phyloP scores from a whole-genome alignment of 164 flowering plant species.

The Dillenia suffruticosa region DNA sequence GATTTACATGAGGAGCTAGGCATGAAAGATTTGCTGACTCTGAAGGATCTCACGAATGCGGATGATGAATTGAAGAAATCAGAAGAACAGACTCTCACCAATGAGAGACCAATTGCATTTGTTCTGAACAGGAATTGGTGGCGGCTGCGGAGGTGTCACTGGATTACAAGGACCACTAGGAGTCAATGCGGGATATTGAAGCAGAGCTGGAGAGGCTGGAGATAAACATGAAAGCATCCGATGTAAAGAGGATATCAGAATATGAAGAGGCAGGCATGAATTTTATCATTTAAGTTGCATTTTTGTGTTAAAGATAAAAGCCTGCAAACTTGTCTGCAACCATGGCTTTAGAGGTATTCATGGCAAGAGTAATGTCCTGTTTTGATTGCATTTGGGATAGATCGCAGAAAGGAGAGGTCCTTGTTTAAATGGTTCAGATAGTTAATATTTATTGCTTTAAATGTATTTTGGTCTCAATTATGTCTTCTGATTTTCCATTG shows the following conservation, averaged over 20 bases:
- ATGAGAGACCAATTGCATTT: constrained; percentile 12
- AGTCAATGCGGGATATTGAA: constrained; percentile 63
- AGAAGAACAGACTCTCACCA: constrained; percentile 13
- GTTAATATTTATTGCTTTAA: too few species aligned
- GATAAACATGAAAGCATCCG: constrained; percentile 47
- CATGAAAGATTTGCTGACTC: constrained; percentile 79
- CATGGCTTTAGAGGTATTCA: neutral
- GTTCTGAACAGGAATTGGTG: constrained; percentile 19
- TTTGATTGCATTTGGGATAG: too few species aligned
- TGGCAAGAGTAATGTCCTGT: too few species aligned
- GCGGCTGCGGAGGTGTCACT: constrained; percentile 11
- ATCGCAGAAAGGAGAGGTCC: too few species aligned
- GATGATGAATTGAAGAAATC: constrained; percentile 31
- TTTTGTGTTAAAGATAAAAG: neutral
- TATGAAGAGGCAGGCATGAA: constrained; percentile 47
- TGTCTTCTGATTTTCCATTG: too few species aligned
- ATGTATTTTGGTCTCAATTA: too few species aligned
- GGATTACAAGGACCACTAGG: constrained; percentile 25
- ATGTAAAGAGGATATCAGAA: constrained; percentile 36
- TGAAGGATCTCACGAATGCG: constrained; percentile 64
- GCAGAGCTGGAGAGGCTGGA: constrained; percentile 90
- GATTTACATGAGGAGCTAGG: constrained; percentile 91
- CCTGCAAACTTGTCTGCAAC: neutral
- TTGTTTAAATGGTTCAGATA: too few species aligned
- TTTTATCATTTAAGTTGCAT: neutral